Base-by-base conservation (phyloP, 2,329 filamentous ascomycete genomes). In the Colletotrichum graminicola region DNA sequence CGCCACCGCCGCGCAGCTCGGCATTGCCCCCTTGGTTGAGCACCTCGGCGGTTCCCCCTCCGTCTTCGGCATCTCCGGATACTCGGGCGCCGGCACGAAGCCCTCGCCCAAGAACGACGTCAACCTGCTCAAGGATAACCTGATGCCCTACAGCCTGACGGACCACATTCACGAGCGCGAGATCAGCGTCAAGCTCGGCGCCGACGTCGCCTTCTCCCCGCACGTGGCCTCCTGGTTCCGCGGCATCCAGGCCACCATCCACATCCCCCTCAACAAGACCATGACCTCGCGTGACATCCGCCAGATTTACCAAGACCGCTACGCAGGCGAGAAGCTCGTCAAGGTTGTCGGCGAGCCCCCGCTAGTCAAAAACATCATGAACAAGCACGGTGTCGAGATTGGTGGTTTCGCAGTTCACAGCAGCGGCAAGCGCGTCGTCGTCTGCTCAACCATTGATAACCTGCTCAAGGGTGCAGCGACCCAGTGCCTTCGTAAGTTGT, bases 151-250 rank as follows among this genome's bases (percentile, higher is more conserved):
- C 86, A 94, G 92, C 76, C 84, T 97, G 82, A 97, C 94, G 43
- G 95, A 94, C 76, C 96, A 98, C 84, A 93, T 98, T 73, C 96
- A 98, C 84, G 96, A 99, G 86, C 90, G 89, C 57, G 96, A 98
- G 81, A 96, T 98, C 74, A 92, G 91, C 78, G 80, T 84, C 63
- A 94, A 97, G 79, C 88, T 98, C 14, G 93, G 91, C 60, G 87
- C 85, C 18, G 84, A 89, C 23, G 91, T 97, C 14, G 93, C 91
- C 7, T 99, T 99, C 80, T 92, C 96, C 69, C 96, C 96, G 8
- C 96, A 98, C 81, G 95, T 97, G 26, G 94, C 94, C n/a, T 90
- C 92, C 18, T 98, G 94, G 95, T 98, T 98, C 89, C 92, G 97
- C 79, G 95, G 95, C 74, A 98, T 98, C 76, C 91, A 94, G 79